These are phyloP conservation scores for Saccharomycopsis hybrid DNA, from an alignment of 1,139 yeast species.

Conservation along the genomic window DNA sequence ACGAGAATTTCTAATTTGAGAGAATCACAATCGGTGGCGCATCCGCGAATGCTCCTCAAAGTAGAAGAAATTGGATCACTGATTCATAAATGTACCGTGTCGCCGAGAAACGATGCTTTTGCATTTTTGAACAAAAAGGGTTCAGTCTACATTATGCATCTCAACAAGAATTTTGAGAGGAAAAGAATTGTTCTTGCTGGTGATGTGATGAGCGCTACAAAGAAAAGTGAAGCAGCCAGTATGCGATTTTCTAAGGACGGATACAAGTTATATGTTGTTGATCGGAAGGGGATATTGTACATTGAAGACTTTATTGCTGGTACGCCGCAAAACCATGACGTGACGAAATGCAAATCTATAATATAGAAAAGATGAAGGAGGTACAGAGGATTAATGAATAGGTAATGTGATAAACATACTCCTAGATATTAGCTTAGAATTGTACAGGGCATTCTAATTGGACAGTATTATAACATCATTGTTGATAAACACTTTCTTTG, in stretches of 20 bases:
- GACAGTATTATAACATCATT: no score
- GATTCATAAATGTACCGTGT: constrained; percentile 65
- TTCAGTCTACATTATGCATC: constrained; percentile 57
- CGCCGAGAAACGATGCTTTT: constrained; percentile 83
- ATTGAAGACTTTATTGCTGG: constrained; percentile 89
- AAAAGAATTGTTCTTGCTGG: constrained; percentile 66
- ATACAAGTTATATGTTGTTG: constrained; percentile 67
- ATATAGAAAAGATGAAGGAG: constrained; percentile 22
- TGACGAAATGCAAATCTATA: constrained; percentile 63
- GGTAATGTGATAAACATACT: no score
- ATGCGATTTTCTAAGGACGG: constrained; percentile 74
- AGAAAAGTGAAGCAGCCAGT: constrained; percentile 67
- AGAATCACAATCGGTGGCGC: constrained; percentile 39
- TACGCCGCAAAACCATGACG: constrained; percentile 69
- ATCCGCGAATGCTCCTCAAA: constrained; percentile 49
- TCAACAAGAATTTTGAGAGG: constrained; percentile 35
- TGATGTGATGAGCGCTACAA: constrained; percentile 68
- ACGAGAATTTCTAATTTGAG: constrained; percentile 40
- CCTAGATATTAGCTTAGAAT: no score
- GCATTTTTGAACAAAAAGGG: constrained; percentile 80
- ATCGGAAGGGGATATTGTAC: constrained; percentile 71
- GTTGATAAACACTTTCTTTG: no score
- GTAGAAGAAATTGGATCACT: constrained; percentile 78
- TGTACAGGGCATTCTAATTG: no score
- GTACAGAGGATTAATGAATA: no score